Evolutionary conservation across 2,329 filamentous ascomycete species (phyloP).

Genomic region (Thielaviopsis punctulata): DNA sequence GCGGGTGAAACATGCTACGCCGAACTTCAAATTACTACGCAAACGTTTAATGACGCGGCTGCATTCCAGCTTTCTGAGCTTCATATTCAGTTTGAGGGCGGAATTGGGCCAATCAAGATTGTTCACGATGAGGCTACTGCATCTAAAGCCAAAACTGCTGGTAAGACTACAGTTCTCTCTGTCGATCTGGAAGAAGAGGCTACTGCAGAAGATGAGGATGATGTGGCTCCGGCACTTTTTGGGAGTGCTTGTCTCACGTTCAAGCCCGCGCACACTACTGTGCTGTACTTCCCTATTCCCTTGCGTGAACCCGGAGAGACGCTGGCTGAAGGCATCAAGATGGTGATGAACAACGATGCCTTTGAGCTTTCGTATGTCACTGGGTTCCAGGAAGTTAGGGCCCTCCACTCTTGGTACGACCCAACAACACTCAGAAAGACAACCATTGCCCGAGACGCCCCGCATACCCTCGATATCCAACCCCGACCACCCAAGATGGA

Average conservation of each 20-base stretch:
- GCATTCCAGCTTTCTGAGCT: slow-evolving; percentile 35
- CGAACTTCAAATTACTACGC: slow-evolving; percentile 40
- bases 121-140: slow-evolving; percentile 21
- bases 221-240: slow-evolving; percentile 15
- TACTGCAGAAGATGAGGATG: slow-evolving; percentile 14
- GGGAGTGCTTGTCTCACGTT: slow-evolving; percentile 7
- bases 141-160: slow-evolving; percentile 10
- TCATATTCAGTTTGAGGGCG: slow-evolving; percentile 38
- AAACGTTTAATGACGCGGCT: slow-evolving; percentile 33
- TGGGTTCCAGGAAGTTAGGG: slow-evolving; percentile 28
- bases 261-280: slow-evolving; percentile 45
- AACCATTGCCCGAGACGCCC: slow-evolving; percentile 29
- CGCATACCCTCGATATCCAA: slow-evolving; percentile 50
- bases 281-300: slow-evolving; percentile 54
- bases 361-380: slow-evolving; percentile 54
- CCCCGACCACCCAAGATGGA: slow-evolving; percentile 88
- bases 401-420: slow-evolving; percentile 33
- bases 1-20: slow-evolving; percentile 42
- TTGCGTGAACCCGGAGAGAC: slow-evolving; percentile 72
- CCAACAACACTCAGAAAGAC: slow-evolving; percentile 24
- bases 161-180: slow-evolving; percentile 15
- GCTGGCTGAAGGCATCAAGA: slow-evolving; percentile 42
- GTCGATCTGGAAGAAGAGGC: slow-evolving; percentile 20
- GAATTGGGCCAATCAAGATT: slow-evolving; percentile 36
- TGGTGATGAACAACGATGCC: slow-evolving; percentile 43